These are phyloP conservation scores for Plasmodium coatneyi DNA, from an alignment of 169 alveolate genomes.

Conservation along the genomic window DNA sequence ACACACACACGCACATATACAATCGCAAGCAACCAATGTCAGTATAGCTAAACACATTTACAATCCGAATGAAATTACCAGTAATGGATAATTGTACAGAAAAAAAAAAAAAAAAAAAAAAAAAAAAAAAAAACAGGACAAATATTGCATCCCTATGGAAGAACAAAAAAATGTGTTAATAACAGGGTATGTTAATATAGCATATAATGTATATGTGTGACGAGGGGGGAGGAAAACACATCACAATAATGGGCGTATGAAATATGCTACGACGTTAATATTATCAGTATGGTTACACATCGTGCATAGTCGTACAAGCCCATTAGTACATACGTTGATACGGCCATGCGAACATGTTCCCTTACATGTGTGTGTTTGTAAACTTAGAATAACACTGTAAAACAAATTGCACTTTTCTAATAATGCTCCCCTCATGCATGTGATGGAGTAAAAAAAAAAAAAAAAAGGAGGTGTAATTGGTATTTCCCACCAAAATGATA, in stretches of 20 bases:
- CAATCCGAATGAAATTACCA: not conserved
- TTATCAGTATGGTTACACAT: not conserved
- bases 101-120: not conserved
- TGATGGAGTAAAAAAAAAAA: not conserved
- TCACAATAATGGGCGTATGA: not conserved
- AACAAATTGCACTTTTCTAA: slow-evolving; percentile 1
- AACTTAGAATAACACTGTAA: not conserved
- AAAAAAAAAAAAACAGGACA: not conserved
- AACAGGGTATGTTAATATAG: not conserved
- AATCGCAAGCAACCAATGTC: not conserved
- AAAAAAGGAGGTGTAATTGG: not conserved
- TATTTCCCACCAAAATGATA: not conserved
- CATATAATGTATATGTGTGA: not conserved
- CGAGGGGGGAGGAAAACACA: not conserved
- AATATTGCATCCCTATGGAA: not conserved
- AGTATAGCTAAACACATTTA: not conserved
- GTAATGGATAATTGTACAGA: not conserved
- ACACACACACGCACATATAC: not conserved
- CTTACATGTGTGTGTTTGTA: not conserved
- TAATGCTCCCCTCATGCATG: not conserved
- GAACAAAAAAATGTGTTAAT: not conserved
- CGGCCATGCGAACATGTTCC: not conserved
- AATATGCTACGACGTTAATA: not conserved
- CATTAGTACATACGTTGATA: not conserved
- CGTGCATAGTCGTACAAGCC: not conserved